phyloP scores from a whole-genome alignment of 1,284 basidiomycete genomes.

The Singerocomus inundabilis region DNA sequence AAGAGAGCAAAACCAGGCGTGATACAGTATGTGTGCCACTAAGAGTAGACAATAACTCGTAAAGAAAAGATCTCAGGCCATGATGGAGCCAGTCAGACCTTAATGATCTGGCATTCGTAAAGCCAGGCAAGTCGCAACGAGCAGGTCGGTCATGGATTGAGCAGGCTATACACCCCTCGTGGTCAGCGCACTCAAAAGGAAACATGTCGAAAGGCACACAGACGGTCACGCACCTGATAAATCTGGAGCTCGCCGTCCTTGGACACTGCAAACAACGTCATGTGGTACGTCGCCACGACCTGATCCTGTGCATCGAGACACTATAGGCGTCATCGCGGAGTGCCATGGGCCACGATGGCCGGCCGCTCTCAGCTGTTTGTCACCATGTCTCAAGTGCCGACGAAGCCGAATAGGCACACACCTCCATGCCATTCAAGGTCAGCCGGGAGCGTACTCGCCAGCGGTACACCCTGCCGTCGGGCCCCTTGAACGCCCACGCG shows the following conservation, averaged over 20 bases:
- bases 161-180: conserved; percentile 18
- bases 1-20: background rate
- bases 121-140: conserved; percentile 34
- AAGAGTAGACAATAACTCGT: too few relatives aligned
- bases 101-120: conserved; percentile 32
- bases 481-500: conserved; percentile 23
- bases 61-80: too few relatives aligned
- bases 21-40: background rate
- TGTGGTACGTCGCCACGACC: conserved; percentile 34
- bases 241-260: conserved; percentile 35
- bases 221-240: conserved; percentile 28
- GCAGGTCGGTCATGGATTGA: conserved; percentile 27
- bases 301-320: conserved; percentile 24
- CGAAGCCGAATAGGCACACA: conserved; percentile 24
- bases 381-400: too few relatives aligned
- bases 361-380: too few relatives aligned
- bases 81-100: background rate
- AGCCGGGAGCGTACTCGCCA: conserved; percentile 21
- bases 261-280: conserved; percentile 29
- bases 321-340: too few relatives aligned
- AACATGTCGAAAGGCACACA: background rate
- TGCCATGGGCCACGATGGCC: too few relatives aligned
- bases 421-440: conserved; percentile 22
- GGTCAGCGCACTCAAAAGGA: conserved; percentile 9
- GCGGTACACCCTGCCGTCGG: conserved; percentile 25